phyloP scores from a whole-genome alignment of 164 flowering plant species.

The Tetracentron sinense region DNA sequence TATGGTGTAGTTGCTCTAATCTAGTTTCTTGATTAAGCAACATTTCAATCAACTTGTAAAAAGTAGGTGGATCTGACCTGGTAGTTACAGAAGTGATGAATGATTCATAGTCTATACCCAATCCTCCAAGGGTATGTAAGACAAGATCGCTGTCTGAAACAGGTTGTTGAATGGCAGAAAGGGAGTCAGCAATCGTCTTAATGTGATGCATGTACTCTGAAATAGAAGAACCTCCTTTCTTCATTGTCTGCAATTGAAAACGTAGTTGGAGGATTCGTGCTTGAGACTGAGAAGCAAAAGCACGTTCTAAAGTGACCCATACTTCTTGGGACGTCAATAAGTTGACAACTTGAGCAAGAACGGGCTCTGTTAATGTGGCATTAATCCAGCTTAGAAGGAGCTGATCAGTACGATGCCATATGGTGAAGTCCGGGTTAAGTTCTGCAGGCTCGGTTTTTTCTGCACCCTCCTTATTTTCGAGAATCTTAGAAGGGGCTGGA shows the following conservation, averaged over 20 bases:
- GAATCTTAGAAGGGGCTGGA: too few species aligned
- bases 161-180: neutral
- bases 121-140: neutral
- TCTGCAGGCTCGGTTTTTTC: too few species aligned
- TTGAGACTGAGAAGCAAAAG: neutral
- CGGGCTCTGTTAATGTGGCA: neutral
- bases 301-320: neutral
- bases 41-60: too few species aligned
- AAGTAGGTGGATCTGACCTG: neutral
- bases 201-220: neutral
- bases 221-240: neutral
- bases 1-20: too few species aligned
- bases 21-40: too few species aligned
- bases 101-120: neutral
- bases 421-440: neutral
- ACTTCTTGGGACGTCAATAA: neutral
- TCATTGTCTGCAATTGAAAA: neutral
- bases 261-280: neutral
- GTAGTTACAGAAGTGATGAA: neutral
- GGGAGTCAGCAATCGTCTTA: neutral
- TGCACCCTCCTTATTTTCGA: too few species aligned
- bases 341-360: neutral
- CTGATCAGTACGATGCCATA: neutral
- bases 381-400: neutral
- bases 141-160: neutral